Conservation (phyloP, 108 stramenopile species). For the Mayamaea pseudoterrestris region DNA sequence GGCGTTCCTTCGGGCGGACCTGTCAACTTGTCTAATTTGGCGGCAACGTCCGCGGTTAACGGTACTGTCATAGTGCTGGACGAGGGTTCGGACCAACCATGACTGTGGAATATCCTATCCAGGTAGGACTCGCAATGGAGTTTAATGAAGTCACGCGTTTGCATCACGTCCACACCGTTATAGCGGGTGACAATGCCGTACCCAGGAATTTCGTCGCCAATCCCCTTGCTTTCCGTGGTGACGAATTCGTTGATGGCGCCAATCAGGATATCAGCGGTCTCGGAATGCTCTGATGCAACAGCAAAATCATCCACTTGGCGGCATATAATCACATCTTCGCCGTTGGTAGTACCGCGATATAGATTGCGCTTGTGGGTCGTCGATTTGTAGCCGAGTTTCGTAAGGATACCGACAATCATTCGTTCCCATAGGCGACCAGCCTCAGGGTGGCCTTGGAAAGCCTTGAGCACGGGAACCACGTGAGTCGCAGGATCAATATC, state of each 20-base stretch:
- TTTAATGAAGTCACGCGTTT: slow-evolving; percentile 17
- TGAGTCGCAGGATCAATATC: not conserved
- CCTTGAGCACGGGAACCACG: slow-evolving; percentile 7
- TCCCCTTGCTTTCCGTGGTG: not conserved
- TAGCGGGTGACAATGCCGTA: slow-evolving; percentile 12
- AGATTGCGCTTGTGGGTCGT: slow-evolving; percentile 19
- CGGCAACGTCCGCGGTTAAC: not conserved
- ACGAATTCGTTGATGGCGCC: not conserved
- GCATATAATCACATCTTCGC: slow-evolving; percentile 11
- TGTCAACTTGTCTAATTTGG: not conserved
- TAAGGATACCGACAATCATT: slow-evolving; percentile 1
- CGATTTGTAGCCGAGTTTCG: not conserved
- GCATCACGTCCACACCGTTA: slow-evolving; percentile 21
- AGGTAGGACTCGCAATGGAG: slow-evolving; percentile 20
- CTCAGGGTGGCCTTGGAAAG: slow-evolving; percentile 19
- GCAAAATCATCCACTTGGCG: slow-evolving; percentile 43
- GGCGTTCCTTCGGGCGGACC: slow-evolving; percentile 1
- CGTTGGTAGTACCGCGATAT: slow-evolving; percentile 8
- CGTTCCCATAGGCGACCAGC: slow-evolving; percentile 11
- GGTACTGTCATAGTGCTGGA: no score
- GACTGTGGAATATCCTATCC: slow-evolving; percentile 8
- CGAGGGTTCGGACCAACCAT: slow-evolving; percentile 16
- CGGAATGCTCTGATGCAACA: slow-evolving; percentile 2
- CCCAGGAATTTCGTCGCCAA: slow-evolving; percentile 5
- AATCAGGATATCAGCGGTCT: not conserved